phyloP scores from a whole-genome alignment of 2,329 filamentous ascomycete genomes.

The Bipolaris sorokiniana region DNA sequence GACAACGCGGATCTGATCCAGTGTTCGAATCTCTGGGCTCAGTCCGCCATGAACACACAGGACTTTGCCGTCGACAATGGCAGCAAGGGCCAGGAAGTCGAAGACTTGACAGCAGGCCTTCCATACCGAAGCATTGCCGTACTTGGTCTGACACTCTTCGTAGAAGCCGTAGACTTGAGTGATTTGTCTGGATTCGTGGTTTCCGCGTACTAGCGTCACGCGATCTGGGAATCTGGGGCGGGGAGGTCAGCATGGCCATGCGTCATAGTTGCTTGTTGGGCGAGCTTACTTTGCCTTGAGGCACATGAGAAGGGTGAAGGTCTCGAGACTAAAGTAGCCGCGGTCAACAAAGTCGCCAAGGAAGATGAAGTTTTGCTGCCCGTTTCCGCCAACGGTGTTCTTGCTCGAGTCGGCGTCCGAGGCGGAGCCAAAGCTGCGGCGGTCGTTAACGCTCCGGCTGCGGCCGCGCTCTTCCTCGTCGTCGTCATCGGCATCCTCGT shows the following conservation, averaged over 20 bases:
- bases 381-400: conserved; percentile 55
- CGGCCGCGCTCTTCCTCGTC: conserved; percentile 58
- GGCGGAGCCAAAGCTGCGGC: conserved; percentile 51
- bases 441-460: conserved; percentile 51
- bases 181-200: conserved; percentile 98
- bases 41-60: conserved; percentile 98
- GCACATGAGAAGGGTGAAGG: conserved; percentile 74
- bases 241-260: conserved; percentile 6
- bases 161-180: conserved; percentile 99
- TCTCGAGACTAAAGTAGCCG: conserved; percentile 76
- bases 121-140: conserved; percentile 99
- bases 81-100: conserved; percentile 95
- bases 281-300: conserved; percentile 69
- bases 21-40: conserved; percentile 92
- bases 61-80: conserved; percentile 98
- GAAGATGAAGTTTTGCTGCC: conserved; percentile 74
- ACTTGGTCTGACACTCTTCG: conserved; percentile 98
- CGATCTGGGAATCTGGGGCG: conserved; percentile 68
- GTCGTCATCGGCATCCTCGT: conserved; percentile 53
- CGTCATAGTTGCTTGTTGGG: not conserved
- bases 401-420: conserved; percentile 49
- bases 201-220: conserved; percentile 75
- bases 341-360: conserved; percentile 74
- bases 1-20: conserved; percentile 82
- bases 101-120: conserved; percentile 99